phyloP scores from a whole-genome alignment of 148 eudicot genomes.

The Rhododendron ovatum region DNA sequence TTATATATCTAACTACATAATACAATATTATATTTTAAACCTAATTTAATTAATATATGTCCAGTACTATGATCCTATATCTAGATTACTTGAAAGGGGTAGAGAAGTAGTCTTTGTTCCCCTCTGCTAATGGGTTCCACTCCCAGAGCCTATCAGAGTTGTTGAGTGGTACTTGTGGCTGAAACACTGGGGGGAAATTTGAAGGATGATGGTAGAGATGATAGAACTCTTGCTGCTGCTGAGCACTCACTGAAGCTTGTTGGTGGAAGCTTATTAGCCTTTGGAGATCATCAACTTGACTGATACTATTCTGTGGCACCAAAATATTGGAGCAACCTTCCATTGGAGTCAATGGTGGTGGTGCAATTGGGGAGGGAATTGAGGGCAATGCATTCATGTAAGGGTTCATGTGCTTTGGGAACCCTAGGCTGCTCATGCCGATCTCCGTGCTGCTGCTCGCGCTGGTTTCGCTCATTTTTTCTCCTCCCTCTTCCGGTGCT shows the following conservation, averaged over 20 bases:
- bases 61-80: background rate
- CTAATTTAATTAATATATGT: background rate
- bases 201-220: constrained; percentile 23
- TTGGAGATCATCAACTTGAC: constrained; percentile 52
- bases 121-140: constrained; percentile 52
- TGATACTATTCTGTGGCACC: background rate
- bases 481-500: background rate
- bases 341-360: constrained; percentile 4
- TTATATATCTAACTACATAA: background rate
- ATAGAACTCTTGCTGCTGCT: background rate
- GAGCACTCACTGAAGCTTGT: constrained; percentile 31
- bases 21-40: background rate
- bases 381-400: constrained; percentile 22
- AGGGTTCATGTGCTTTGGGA: constrained; percentile 34
- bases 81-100: constrained; percentile 57
- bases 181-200: constrained; percentile 19
- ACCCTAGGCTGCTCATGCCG: constrained; percentile 22
- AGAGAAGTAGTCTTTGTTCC: constrained; percentile 50
- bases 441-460: constrained; percentile 55
- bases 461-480: constrained; percentile 41
- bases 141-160: constrained; percentile 59
- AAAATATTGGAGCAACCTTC: constrained; percentile 11
- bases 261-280: constrained; percentile 56
- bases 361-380: constrained; percentile 1
- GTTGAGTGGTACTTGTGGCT: constrained; percentile 15